Base-by-base conservation (phyloP, 1,139 yeast species). In the Chernovozyma aurita region DNA sequence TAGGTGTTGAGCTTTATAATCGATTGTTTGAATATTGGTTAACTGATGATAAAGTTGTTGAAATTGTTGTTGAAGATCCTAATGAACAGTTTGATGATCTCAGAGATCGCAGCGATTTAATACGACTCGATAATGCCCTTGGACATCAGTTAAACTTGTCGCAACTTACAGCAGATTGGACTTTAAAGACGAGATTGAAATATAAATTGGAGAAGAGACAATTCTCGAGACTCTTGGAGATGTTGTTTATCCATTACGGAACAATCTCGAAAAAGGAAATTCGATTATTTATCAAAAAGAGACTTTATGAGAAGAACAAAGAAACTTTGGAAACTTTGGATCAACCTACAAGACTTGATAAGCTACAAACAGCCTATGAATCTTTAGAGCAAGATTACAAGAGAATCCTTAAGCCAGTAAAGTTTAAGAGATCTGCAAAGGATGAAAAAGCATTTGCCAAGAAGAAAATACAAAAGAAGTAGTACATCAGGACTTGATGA, bases 51-150 rank as follows among this genome's bases (percentile, higher is more conserved):
- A 44, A 54, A 3, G 76, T 88, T n/a, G 61, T 65, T 28, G 95
- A 90, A 50, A 72, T 92, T 29, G 88, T 92, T 0, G 90, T 94
- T 8, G 98, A 92, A 55, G 98, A 94, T 55, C 98, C 98, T 3
- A 86, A 85, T 52, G 97, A 90, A 55, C 78, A 80, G 30, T 92
- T 92, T 60, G 98, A 92, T 53, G 95, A 86, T 53, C 63, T 94
- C 49, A 72, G 98, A 43, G 97, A 92, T 56, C 66, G 92, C 24
- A 73, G 81, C 41, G 98, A 92, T 53, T 66, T 92, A 46, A 60
- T 65, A 32, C 62, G 85, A 44, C 60, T 88, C 33, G 52, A 48
- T 38, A 17, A 40, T 60, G 8, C 55, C 57, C 41, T 45, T 58
- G 33, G 42, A 42, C 48, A 52, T 7, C 17, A 18, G 12, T 27